phyloP scores from a whole-genome alignment of 257 asterid genomes.

The Prunella vulgaris region DNA sequence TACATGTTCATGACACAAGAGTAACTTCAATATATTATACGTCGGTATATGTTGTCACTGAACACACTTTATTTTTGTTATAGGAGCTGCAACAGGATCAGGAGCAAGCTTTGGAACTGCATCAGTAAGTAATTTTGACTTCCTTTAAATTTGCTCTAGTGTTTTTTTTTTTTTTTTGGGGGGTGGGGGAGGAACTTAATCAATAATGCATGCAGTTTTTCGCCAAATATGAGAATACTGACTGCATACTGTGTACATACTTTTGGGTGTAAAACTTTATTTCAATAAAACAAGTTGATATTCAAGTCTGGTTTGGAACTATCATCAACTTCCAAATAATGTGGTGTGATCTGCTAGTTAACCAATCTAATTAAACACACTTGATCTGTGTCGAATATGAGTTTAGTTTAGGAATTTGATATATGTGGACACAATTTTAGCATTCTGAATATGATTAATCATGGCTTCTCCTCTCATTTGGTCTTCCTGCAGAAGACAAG shows the following conservation, averaged over 20 bases:
- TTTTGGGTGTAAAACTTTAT: not conserved
- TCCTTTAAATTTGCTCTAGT: not conserved
- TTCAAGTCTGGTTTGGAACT: not conserved
- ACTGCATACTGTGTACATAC: not conserved
- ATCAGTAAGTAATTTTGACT: constrained; percentile 54
- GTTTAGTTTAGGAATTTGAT: not conserved
- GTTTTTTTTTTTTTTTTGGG: not conserved
- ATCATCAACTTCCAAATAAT: not conserved
- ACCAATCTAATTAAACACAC: not conserved
- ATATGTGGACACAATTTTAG: not conserved
- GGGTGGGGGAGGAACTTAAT: not conserved
- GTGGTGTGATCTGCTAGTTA: not conserved
- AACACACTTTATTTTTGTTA: constrained; percentile 17
- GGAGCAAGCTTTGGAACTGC: constrained; percentile 78
- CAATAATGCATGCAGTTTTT: not conserved
- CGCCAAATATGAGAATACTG: not conserved
- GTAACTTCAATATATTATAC: not conserved
- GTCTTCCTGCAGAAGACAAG: constrained; percentile 58
- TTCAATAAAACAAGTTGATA: not conserved
- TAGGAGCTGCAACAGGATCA: constrained; percentile 78
- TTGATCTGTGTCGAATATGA: not conserved
- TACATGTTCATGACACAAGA: not conserved
- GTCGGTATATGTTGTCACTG: constrained; percentile 6
- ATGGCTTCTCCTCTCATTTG: constrained; percentile 3
- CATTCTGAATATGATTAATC: not conserved